Base-by-base conservation (phyloP, 805 yeast species). In the Saturnispora sekii region DNA sequence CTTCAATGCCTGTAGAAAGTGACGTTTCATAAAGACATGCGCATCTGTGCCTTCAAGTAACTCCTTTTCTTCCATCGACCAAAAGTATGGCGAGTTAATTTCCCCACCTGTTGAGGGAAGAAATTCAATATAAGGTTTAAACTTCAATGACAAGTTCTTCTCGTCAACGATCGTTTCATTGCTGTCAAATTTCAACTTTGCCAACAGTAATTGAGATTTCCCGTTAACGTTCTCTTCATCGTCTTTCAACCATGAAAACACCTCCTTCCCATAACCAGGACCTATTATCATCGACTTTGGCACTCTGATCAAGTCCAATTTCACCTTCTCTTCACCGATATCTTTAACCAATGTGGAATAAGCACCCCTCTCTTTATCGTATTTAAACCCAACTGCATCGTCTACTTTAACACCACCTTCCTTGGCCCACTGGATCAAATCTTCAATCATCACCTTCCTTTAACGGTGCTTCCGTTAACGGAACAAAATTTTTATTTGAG, bases 21-120 rank as follows among this genome's bases (percentile, higher is more conserved):
- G 70, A n/a, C 68, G 68, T 17, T 69, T 67, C 31, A 81, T 58
- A 2, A 80, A 70, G 36, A 71, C 64, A n/a, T 72, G 74, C 21
- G 85, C 67, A 57, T 87, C 89, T 0, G 95, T 81, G 0, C 89
- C 89, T 36, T 69, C 65, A 10, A 88, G 58, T 31, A 70, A 56
- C 5, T 63, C 58, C 44, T 74, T 66, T 36, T 81, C 84, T 2
- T 62, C 64, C 0, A 68, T 56, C 30, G 64, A 64, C 87, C 89
- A 88, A 51, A 75, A 76, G 43, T 74, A 73, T 1, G 96, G 95
- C 10, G 79, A 67, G n/a, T 70, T 69, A 16, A 76, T 68, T 5
- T 66, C 62, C 2, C 55, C 58, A 10, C 72, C 63, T 18, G 21
- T 33, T 6, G 43, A 32, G 2, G 86, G 83, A 15, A 80, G 58